Evolutionary conservation across 2,329 filamentous ascomycete genomes (phyloP), one percentile per base, ranked within the genome.

Genomic region (Clarireedia homoeocarpa): DNA sequence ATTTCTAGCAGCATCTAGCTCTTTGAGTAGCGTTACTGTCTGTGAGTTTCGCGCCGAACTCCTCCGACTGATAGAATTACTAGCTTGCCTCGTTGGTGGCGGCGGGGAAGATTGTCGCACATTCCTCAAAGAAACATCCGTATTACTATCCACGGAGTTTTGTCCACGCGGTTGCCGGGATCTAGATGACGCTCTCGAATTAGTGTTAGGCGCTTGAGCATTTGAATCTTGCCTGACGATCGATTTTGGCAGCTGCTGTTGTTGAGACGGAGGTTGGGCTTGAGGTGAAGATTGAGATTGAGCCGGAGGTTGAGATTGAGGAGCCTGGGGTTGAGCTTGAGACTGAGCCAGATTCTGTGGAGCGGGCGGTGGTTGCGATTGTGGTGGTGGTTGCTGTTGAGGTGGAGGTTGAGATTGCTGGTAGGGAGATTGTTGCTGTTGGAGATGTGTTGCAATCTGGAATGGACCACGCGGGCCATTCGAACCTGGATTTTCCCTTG

Each of bases 1-100:
- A 67, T 87, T 94, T 66, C 89, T 89, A 3, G 86, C 81, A 7
- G 84, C 79, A 68, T 99, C 92, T 2, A 99, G 77, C 69, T 99
- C 94, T 69, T 94, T 92, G 14, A 89, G 77, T 12, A 96, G 71
- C 0, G 88, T 84, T 60, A 89, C 86, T 1, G 86, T 86, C 6
- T 69, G 67, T 1, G 67, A 70, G 66, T 84, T 80, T 69, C 80
- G 70, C 61, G 80, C 73, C 58, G 87, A 79, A 58, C 85, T 74
- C 69, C 83, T 73, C 66, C 86, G 71, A 64, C 76, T 71, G 64
- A 88, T 73, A 81, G 82, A 59, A 71, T 83, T 79, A 71, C 81
- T 78, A 38, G 74, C 66, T 68, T 84, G 77, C 55, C 82, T 73
- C 5, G 74, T 74, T 1, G 82, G 80, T 2, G 81, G 78, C 3